Evolutionary conservation across 148 eudicot genomes (phyloP), one percentile per base, ranked within the genome.

Genomic region (Rhododendron ferrugineum): DNA sequence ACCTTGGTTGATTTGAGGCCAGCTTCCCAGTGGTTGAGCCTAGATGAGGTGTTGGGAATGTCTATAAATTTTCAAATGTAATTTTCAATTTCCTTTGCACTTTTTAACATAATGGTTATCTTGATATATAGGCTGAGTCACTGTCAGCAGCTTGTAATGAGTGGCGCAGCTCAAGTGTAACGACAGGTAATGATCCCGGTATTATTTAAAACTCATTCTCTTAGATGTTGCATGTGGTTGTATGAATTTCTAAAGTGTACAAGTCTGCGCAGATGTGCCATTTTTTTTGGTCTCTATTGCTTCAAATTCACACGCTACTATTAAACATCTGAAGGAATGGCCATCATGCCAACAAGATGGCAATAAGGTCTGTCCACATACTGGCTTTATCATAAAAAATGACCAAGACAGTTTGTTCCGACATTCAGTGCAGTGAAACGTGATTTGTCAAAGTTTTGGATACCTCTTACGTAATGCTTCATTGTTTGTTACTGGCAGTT

Each of bases 261-360:
- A 81, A 40, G 36, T 78, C 28, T 78, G 77, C 26, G 87, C 93
- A 95, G 99, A 91, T 85, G 91, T 95, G 84, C 96, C 98, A 46
- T 94, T 92, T 87, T 95, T 96, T 90, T 87, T 94, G 86, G 90
- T 96, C 11, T 89, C 89, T 7, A 85, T 96, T 84, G 88, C 84
- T 66, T 87, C 96, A 50, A 89, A 93, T 89, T 90, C 97, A 46
- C 88, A 60, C 56, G 95, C 90, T 83, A 86, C 88, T 75, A 83
- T 95, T 83, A 92, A 91, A 89, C 95, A 87, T 89, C 92, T 96
- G 84, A 92, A 87, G 80, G 98, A 95, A 68, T 96, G 93, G 94
- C 92, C 92, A 79, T 84, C 93, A 90, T 91, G 90, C 88, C 90
- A 89, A 89, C 91, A 80, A 82, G 93, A 91, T 72, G 88, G 82